Evolutionary conservation across 345 rosid species (phyloP), one percentile per base, ranked within the genome.

Genomic region (Syzygium grande): DNA sequence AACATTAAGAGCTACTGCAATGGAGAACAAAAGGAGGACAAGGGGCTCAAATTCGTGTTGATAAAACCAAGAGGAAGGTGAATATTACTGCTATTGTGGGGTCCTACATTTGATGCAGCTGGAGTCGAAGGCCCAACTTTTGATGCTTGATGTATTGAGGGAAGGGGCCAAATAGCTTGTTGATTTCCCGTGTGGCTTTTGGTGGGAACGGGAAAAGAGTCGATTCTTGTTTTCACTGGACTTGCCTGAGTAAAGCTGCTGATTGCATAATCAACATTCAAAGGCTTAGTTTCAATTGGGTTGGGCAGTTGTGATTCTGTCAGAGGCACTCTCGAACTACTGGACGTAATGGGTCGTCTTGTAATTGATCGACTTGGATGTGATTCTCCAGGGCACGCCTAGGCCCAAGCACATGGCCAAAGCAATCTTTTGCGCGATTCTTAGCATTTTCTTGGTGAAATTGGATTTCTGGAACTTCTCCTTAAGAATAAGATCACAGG

Each of bases 151-250:
- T 63, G 73, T n/a, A 6, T n/a, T n/a, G 38, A 0, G 29, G 77
- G 77, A 14, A 29, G 21, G 10, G 21, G 10, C 38, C 21, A 19
- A 30, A n/a, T 4, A 14, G 73, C 38, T 63, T 3, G 73, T n/a
- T 29, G 68, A 29, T 63, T 63, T 30, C 14, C 8, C 8, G 10
- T 12, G 51, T 51, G 83, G 86, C 29, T 73, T 91, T 88, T 90
- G 87, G 85, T 90, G 59, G 92, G 93, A 77, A 85, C 19, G 88
- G 79, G 85, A 86, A 87, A 87, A 61, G 90, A 65, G 86, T 92
- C 89, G 43, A 78, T 79, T 17, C 85, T 51, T 59, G 29, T 88
- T 65, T 52, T 54, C 51, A 52, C 13, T 58, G 92, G 86, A 85
- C 80, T 88, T 46, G 23, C 88, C 84, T 43, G 90, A 87, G 54